A percentile compares a stretch with the other conserved stretches of the same genome.
Evolutionary conservation across 371 early-diverging fungal species (phyloP).

Genomic region (Mucor mucedo): DNA sequence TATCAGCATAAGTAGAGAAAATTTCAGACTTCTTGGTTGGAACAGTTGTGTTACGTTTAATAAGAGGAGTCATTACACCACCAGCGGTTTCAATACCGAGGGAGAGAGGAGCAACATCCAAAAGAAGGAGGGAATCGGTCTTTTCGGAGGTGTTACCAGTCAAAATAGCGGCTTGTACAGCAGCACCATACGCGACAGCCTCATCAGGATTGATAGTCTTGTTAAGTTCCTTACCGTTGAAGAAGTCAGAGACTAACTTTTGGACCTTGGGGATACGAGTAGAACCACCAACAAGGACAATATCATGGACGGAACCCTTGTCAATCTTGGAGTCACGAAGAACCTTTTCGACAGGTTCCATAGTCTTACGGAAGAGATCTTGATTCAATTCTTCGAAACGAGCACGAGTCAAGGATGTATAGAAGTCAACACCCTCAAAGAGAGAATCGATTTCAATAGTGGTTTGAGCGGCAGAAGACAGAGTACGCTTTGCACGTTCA

Average conservation of each 20-base stretch:
- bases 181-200: constrained; percentile 97
- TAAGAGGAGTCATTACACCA: constrained; percentile 74
- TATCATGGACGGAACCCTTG: constrained; percentile 90
- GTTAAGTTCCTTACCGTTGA: constrained; percentile 94
- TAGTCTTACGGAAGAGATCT: constrained; percentile 82
- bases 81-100: constrained; percentile 93
- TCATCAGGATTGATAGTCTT: constrained; percentile 97
- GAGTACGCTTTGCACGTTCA: constrained; percentile 96
- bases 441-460: constrained; percentile 88
- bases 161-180: constrained; percentile 92
- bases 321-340: constrained; percentile 91
- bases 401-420: constrained; percentile 89
- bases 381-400: constrained; percentile 92
- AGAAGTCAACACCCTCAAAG: constrained; percentile 84
- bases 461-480: constrained; percentile 83
- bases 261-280: constrained; percentile 99
- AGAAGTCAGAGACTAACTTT: constrained; percentile 93
- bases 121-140: constrained; percentile 72
- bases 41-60: constrained; percentile 87
- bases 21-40: constrained; percentile 87
- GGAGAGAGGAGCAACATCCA: constrained; percentile 89
- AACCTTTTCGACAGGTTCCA: constrained; percentile 81
- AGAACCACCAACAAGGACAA: constrained; percentile 98
- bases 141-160: constrained; percentile 56
- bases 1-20: constrained; percentile 91